Evolutionary conservation across 768 basidiomycete genomes (phyloP).

Genomic region (Tephrocybe sp.): DNA sequence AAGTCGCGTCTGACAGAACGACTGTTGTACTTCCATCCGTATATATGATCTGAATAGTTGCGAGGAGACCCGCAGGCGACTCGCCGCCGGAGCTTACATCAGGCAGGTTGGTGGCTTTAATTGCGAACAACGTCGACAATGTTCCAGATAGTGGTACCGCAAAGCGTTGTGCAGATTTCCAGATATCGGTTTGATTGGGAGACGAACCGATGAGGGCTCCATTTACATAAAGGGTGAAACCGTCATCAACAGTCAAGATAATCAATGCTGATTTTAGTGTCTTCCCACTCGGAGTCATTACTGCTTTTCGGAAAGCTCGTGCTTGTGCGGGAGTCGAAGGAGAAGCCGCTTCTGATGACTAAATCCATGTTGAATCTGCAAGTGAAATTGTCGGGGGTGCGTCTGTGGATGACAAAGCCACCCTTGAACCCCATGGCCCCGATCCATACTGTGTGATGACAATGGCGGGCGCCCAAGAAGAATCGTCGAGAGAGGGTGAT

Average conservation of each 20-base stretch:
- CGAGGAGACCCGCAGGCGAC: constrained; percentile 24
- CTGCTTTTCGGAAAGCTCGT: constrained; percentile 29
- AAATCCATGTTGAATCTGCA: constrained; percentile 26
- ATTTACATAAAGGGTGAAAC: constrained; percentile 27
- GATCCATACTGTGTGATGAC: constrained; percentile 24
- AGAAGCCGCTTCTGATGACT: constrained; percentile 21
- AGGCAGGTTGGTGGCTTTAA: constrained; percentile 20
- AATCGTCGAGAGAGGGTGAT: constrained; percentile 20
- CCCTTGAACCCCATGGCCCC: constrained; percentile 24
- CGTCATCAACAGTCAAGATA: constrained; percentile 28
- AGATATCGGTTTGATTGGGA: constrained; percentile 20
- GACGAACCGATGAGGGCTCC: constrained; percentile 22
- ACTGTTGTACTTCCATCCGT: constrained; percentile 20
- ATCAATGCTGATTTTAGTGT: constrained; percentile 19
- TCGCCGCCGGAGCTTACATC: constrained; percentile 18
- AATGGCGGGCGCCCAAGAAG: constrained; percentile 20
- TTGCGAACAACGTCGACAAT: constrained; percentile 22
- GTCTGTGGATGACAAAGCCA: constrained; percentile 19
- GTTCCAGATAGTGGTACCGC: constrained; percentile 17
- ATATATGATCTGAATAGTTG: constrained; percentile 20
- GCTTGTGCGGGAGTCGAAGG: constrained; percentile 19
- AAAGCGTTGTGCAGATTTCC: constrained; percentile 23
- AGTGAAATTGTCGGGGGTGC: constrained; percentile 16
- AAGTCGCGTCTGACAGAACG: constrained; percentile 22
- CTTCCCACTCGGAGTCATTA: constrained; percentile 21